Evolutionary conservation across 495 filamentous ascomycete species (phyloP).

Genomic region (Penicillium coprophilum): DNA sequence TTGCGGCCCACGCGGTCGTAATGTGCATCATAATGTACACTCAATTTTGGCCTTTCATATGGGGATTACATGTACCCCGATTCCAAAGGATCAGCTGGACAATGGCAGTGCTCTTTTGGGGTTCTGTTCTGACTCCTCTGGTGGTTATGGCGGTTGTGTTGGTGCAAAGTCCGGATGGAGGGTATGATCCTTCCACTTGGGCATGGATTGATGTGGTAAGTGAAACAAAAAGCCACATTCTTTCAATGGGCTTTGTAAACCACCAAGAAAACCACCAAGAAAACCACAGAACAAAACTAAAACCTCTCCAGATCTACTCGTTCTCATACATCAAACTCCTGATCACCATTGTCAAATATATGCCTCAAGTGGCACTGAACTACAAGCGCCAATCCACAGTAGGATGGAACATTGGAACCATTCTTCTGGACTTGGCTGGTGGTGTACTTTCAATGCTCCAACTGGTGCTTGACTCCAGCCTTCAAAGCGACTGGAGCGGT

Average conservation of each 20-base stretch:
- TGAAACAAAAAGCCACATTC: slow-evolving; percentile 19
- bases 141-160: slow-evolving; percentile 57
- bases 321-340: slow-evolving; percentile 86
- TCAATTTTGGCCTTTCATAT: slow-evolving; percentile 70
- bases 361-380: slow-evolving; percentile 82
- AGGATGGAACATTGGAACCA: slow-evolving; percentile 85
- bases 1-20: slow-evolving; percentile 74
- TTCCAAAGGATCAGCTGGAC: slow-evolving; percentile 59
- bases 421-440: slow-evolving; percentile 80
- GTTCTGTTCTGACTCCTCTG: slow-evolving; percentile 58
- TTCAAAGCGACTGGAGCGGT: slow-evolving; percentile 85
- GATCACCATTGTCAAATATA: slow-evolving; percentile 86
- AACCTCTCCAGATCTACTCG: slow-evolving; percentile 62
- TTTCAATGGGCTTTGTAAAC: neutral
- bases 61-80: slow-evolving; percentile 66
- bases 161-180: slow-evolving; percentile 48
- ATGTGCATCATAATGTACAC: slow-evolving; percentile 64
- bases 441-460: slow-evolving; percentile 82
- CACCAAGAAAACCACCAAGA: slow-evolving; percentile 5
- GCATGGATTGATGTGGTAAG: slow-evolving; percentile 81
- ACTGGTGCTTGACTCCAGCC: slow-evolving; percentile 76
- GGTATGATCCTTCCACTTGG: slow-evolving; percentile 56
- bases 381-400: slow-evolving; percentile 76
- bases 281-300: neutral
- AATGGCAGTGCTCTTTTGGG: slow-evolving; percentile 65